phyloP scores from a whole-genome alignment of 495 filamentous ascomycete species.

The Penicillium crystallinum region DNA sequence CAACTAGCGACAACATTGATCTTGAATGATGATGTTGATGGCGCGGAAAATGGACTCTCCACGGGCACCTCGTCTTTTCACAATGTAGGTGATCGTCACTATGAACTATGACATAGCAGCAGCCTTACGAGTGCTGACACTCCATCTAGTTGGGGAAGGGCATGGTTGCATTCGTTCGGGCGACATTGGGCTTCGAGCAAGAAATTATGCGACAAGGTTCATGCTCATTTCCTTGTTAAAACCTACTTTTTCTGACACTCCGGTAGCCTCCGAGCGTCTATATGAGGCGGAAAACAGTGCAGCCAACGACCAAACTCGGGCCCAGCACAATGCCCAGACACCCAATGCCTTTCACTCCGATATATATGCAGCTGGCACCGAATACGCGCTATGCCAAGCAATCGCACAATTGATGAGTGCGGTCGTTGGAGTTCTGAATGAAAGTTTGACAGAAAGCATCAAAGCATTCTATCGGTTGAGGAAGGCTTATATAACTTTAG shows the following conservation, averaged over 20 bases:
- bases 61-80: constrained; percentile 85
- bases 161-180: constrained; percentile 76
- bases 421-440: constrained; percentile 82
- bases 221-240: constrained; percentile 7
- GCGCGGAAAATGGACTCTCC: constrained; percentile 69
- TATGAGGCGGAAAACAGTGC: constrained; percentile 73
- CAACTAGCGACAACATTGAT: constrained; percentile 55
- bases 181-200: constrained; percentile 88
- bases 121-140: constrained; percentile 3
- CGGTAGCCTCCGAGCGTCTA: constrained; percentile 62
- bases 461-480: constrained; percentile 90
- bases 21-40: constrained; percentile 91
- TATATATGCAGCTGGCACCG: constrained; percentile 77
- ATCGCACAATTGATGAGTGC: constrained; percentile 86
- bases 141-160: constrained; percentile 64
- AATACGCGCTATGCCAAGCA: constrained; percentile 74
- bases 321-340: constrained; percentile 48
- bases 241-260: constrained; percentile 10
- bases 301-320: constrained; percentile 71
- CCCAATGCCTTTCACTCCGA: constrained; percentile 48
- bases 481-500: constrained; percentile 81
- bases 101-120: constrained; percentile 10
- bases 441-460: constrained; percentile 87
- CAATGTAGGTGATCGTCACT: constrained; percentile 44
- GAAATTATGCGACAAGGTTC: constrained; percentile 82